Conservation (phyloP, 2,329 filamentous ascomycete species). For the Ascochyta pisi region DNA sequence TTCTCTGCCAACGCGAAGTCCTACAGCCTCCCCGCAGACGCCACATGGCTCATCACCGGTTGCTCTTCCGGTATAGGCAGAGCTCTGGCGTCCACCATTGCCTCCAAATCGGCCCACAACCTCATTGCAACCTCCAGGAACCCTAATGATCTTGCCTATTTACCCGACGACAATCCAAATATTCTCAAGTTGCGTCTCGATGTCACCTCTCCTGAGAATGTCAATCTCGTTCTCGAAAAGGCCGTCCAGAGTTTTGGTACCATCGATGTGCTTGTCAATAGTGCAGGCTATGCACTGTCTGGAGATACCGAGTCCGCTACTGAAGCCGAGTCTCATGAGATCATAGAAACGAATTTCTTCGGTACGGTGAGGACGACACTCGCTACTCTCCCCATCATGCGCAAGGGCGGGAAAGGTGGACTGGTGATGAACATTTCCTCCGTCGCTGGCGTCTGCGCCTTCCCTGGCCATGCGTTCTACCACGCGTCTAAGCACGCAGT, state of each 20-base stretch:
- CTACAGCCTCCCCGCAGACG: conserved; percentile 5
- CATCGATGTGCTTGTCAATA: conserved; percentile 50
- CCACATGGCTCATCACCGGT: conserved; percentile 43
- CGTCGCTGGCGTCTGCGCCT: conserved; percentile 28
- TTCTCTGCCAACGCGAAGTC: conserved; percentile 13
- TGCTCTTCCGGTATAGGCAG: conserved; percentile 59
- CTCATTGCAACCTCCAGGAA: conserved; percentile 60
- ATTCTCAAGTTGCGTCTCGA: conserved; percentile 58
- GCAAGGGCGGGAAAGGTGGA: conserved; percentile 42
- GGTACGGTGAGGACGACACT: conserved; percentile 52
- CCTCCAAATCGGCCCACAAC: conserved; percentile 49
- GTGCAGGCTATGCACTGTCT: conserved; percentile 56
- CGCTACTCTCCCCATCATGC: conserved; percentile 49
- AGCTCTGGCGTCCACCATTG: conserved; percentile 49
- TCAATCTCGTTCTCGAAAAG: conserved; percentile 46
- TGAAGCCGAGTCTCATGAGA: conserved; percentile 41
- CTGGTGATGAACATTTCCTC: conserved; percentile 28
- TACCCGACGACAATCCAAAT: conserved; percentile 46
- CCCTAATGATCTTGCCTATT: conserved; percentile 48
- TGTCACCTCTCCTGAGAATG: conserved; percentile 52
- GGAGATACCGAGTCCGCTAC: conserved; percentile 41
- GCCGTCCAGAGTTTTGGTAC: conserved; percentile 78
- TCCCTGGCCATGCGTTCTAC: conserved; percentile 33
- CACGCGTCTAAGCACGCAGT: conserved; percentile 35
- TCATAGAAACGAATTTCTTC: conserved; percentile 57